These are phyloP conservation scores for Uncinocarpus reesii DNA, from an alignment of 2,329 filamentous ascomycete species.

Conservation along the genomic window DNA sequence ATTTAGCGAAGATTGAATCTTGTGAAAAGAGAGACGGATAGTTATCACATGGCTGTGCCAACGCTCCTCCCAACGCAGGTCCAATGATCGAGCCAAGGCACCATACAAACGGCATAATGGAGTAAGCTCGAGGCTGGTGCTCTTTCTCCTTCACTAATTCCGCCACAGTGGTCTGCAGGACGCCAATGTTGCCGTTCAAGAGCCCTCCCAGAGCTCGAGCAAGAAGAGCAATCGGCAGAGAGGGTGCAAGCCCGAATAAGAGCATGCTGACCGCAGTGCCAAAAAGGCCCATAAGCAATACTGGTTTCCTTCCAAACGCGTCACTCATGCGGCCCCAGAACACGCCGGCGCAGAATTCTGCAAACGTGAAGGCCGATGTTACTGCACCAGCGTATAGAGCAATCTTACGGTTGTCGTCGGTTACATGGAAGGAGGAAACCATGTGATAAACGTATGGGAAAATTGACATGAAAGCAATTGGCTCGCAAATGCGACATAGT, in stretches of 20 bases:
- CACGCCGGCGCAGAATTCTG: conserved; percentile 85
- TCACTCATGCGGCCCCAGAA: conserved; percentile 92
- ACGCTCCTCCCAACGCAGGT: conserved; percentile 77
- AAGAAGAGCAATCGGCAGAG: conserved; percentile 68
- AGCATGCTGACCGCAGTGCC: conserved; percentile 90
- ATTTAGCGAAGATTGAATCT: conserved; percentile 71
- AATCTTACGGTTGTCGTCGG: conserved; percentile 66
- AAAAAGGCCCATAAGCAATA: conserved; percentile 76
- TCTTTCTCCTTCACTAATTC: conserved; percentile 88
- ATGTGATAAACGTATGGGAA: conserved; percentile 98
- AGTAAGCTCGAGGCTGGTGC: conserved; percentile 88
- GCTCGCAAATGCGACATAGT: conserved; percentile 91
- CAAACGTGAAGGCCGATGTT: conserved; percentile 89
- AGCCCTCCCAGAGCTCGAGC: conserved; percentile 82
- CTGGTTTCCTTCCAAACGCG: conserved; percentile 80
- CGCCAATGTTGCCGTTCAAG: conserved; percentile 92
- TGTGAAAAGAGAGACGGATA: conserved; percentile 64
- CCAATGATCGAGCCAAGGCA: conserved; percentile 93
- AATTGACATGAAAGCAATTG: conserved; percentile 98
- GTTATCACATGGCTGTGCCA: conserved; percentile 75
- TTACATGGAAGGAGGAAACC: conserved; percentile 83
- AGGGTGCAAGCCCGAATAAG: conserved; percentile 81
- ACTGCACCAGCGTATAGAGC: conserved; percentile 92
- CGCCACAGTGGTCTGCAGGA: conserved; percentile 87
- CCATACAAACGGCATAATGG: conserved; percentile 98